Conservation (phyloP, 163 green algal species). For the Chlamydomonas reinhardtii region DNA sequence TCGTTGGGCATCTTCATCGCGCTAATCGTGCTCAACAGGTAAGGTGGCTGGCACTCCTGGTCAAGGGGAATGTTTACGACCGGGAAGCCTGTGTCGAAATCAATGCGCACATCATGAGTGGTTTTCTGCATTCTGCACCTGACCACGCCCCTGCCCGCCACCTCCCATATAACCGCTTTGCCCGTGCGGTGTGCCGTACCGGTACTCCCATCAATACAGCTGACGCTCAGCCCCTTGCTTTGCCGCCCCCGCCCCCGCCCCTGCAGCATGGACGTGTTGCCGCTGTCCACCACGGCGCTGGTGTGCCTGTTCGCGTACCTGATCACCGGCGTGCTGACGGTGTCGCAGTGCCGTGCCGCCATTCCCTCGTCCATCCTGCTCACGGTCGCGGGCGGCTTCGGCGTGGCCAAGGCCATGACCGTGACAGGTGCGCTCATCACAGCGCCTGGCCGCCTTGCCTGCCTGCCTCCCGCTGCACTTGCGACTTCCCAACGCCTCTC, state of each 20-base stretch:
- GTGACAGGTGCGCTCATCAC: conserved; percentile 1
- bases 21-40: conserved; percentile 45
- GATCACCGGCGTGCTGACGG: conserved; percentile 11
- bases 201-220: too few relatives aligned
- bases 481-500: too few relatives aligned
- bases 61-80: neutral
- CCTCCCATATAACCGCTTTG: too few relatives aligned
- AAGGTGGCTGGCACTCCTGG: neutral
- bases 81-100: too few relatives aligned
- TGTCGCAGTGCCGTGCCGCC: conserved; percentile 3
- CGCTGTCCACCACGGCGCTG: conserved; percentile 23
- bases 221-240: too few relatives aligned
- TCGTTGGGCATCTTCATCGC: conserved; percentile 34
- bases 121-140: too few relatives aligned
- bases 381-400: conserved; percentile 40
- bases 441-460: neutral
- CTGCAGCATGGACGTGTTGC: conserved; percentile 34
- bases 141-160: too few relatives aligned
- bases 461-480: neutral
- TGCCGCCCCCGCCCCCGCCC: neutral
- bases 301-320: conserved; percentile 36
- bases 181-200: too few relatives aligned
- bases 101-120: too few relatives aligned
- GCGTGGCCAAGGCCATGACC: conserved; percentile 18
- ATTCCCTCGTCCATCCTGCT: conserved; percentile 35